Base-by-base conservation (phyloP, 192 early-diverging fungal genomes). In the Coemansia sp. region DNA sequence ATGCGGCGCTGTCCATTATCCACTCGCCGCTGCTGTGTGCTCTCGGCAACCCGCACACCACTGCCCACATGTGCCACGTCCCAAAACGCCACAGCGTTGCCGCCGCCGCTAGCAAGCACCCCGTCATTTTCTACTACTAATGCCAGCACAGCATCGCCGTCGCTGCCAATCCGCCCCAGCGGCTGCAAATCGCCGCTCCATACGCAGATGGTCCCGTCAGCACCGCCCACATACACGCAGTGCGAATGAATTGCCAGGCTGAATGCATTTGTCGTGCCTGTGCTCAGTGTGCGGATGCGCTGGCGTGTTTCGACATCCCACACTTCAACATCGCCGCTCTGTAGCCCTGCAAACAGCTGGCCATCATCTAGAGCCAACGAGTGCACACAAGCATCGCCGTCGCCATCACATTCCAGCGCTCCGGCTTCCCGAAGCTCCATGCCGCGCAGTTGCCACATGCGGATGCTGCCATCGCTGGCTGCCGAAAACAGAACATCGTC, bases 221-320 rank as follows among this genome's bases (percentile, higher is more conserved):
- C 85, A 5, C 82, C 85, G 7, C 79, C 88, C 49, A 84, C 81
- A 21, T 77, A 85, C 28, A 88, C 62, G 32, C 78, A 68, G 17
- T 64, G 60, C 21, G 53, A 57, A 48, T 63, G 46, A 12, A 83
- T 47, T 3, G 58, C 55, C 40, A 90, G 72, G 7, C 85, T 67
- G 15, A 85, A 64, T 14, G 88, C 85, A 66, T 87, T 86, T 30
- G 54, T 11, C 9, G 54, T 20, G 54, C 54, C 18, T 53, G 79
- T 82, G 10, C 47, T 1, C 30, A 79, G 61, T 36, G 41, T 56
- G 45, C 66, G 60, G n/a, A 81, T 77, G 30, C 74, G 48, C 51
- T 84, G 80, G 45, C 60, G 71, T 1, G 88, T 90, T 61, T 90
- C 88, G 8, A 90, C 57, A 54, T 90, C 88, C 79, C 87, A 90